Percentiles rank a stretch among this genome's conserved stretches.
phyloP scores from a whole-genome alignment of 441 rosid genomes.

The Adansonia gregorii region DNA sequence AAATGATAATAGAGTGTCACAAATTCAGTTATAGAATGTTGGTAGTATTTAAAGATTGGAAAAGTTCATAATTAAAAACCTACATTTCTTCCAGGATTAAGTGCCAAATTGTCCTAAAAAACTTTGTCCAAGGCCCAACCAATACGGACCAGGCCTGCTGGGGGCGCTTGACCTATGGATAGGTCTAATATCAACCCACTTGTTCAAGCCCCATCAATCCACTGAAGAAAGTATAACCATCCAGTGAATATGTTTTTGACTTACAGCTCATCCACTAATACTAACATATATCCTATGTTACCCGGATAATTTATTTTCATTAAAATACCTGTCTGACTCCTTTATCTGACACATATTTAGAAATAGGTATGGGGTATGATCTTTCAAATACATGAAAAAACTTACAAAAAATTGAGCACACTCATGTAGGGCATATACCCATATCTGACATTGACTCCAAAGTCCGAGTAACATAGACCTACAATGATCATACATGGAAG shows the following conservation, averaged over 20 bases:
- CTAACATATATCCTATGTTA: neutral
- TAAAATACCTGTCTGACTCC: too few relatives aligned
- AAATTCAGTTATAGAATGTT: neutral
- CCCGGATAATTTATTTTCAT: too few relatives aligned
- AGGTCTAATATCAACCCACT: neutral
- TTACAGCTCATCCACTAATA: neutral
- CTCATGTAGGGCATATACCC: too few relatives aligned
- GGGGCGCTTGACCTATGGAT: too few relatives aligned
- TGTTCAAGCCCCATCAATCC: neutral
- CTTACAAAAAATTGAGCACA: too few relatives aligned
- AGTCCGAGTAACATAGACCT: neutral
- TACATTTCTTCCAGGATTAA: neutral
- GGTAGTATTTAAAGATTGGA: neutral
- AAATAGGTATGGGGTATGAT: too few relatives aligned
- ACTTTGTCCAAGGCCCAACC: too few relatives aligned
- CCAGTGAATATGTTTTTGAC: neutral
- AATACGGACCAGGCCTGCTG: too few relatives aligned
- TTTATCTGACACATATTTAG: too few relatives aligned
- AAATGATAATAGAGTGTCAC: neutral
- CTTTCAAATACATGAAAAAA: too few relatives aligned
- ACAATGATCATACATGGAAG: neutral
- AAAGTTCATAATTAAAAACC: slow-evolving; percentile 1
- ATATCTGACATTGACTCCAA: too few relatives aligned
- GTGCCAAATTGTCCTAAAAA: neutral
- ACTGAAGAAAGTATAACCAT: neutral